These are phyloP conservation scores for Monilinia fructigena DNA, from an alignment of 2,329 filamentous ascomycete species.

Conservation along the genomic window DNA sequence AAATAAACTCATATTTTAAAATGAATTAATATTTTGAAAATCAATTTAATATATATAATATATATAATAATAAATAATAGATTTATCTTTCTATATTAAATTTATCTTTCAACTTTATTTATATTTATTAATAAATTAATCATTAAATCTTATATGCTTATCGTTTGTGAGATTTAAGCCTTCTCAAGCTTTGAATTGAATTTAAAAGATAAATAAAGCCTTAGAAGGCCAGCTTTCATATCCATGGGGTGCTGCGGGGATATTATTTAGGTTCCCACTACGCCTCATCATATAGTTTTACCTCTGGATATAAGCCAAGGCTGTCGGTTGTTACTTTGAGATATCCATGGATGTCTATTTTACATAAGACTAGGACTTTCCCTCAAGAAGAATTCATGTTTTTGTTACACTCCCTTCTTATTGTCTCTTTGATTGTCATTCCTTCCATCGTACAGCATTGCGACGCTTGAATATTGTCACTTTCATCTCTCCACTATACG, in stretches of 20 bases:
- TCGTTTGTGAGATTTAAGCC: no score
- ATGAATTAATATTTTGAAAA: no score
- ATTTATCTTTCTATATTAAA: no score
- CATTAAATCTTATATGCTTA: no score
- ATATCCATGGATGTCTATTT: neutral
- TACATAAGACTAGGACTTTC: neutral
- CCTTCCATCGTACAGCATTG: constrained; percentile 88
- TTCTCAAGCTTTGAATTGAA: no score
- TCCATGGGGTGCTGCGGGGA: constrained; percentile 23
- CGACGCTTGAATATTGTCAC: constrained; percentile 82
- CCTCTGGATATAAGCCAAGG: constrained; percentile 36
- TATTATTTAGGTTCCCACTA: constrained; percentile 26
- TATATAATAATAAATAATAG: no score
- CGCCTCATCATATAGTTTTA: constrained; percentile 22
- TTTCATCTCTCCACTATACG: constrained; percentile 72
- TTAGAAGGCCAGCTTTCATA: no score
- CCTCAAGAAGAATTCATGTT: constrained; percentile 14
- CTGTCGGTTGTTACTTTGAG: constrained; percentile 20
- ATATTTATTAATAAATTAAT: no score
- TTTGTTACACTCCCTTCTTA: constrained; percentile 66
- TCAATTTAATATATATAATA: no score
- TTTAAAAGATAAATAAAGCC: no score
- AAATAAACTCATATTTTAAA: no score
- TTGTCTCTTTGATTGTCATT: constrained; percentile 83
- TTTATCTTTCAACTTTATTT: no score